Conservation (phyloP, 345 rosid genomes). For the Capsella bursapastoris region DNA sequence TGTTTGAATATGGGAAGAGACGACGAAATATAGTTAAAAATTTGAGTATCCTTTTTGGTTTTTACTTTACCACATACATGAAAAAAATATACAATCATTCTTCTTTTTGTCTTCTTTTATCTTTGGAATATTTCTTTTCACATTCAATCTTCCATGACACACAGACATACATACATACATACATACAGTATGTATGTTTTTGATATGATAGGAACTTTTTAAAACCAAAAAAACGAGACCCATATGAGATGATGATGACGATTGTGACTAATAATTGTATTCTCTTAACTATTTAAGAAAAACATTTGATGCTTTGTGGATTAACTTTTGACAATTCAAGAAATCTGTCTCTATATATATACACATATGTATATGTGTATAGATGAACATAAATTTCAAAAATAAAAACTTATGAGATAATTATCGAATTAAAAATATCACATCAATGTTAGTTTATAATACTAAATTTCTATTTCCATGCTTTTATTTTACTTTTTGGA, state of each 20-base stretch:
- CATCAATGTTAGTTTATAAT: neutral
- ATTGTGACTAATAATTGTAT: conserved; percentile 39
- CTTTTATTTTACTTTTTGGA: neutral
- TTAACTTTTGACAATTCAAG: conserved; percentile 29
- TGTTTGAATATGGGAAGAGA: conserved; percentile 32
- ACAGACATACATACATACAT: conserved; percentile 2
- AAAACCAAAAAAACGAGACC: conserved; percentile 33
- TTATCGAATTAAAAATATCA: neutral
- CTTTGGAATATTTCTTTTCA: conserved; percentile 43
- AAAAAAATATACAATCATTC: conserved; percentile 45
- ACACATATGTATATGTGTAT: neutral
- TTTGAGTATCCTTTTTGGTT: conserved; percentile 25
- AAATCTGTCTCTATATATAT: neutral
- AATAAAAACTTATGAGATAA: neutral
- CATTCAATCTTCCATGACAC: conserved; percentile 33
- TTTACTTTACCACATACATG: conserved; percentile 39
- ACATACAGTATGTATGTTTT: neutral
- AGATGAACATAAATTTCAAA: neutral
- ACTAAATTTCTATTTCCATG: neutral
- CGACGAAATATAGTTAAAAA: conserved; percentile 31
- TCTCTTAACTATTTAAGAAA: conserved; percentile 17
- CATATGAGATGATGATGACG: conserved; percentile 46
- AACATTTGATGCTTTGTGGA: conserved; percentile 25
- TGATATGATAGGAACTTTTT: conserved; percentile 37
- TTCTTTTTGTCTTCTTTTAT: conserved; percentile 41